Base-by-base conservation (phyloP, 495 filamentous ascomycete genomes). In the Neurospora hispaniola region DNA sequence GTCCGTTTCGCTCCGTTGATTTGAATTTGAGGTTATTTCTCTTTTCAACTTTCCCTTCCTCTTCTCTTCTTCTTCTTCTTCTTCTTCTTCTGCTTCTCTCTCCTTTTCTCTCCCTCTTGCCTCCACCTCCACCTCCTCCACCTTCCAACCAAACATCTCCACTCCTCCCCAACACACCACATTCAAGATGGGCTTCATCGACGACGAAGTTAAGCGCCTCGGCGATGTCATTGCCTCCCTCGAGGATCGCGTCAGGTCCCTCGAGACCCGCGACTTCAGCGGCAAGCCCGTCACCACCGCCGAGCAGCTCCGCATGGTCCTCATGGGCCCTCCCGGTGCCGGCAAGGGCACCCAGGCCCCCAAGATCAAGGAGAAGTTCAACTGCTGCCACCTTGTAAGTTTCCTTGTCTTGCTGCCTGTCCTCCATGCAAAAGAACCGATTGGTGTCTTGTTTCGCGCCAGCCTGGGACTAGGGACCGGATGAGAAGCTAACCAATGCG, bases 311-410 rank as follows among this genome's bases (percentile, higher is more conserved):
- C 89, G 96, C 83, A 96, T 98, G 90, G 93, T 99, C 78, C 85
- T 99, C 76, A 98, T 99, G 88, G 96, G 96, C 16, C 96, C 96
- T 80, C 96, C 96, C 69, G 96, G 96, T 80, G 96, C 96, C 82
- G 96, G 96, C 86, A 99, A 99, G 90, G 96, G 96, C 83, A 99
- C 96, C 69, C 96, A 99, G 81, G 96, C 96, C 39, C 96, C 96
- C 70, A 94, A 90, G 84, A 94, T 99, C 82, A 97, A 97, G 87
- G 96, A 98, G 76, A 96, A 92, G 87, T 99, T 92, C 87, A 92
- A 91, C 78, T 92, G 91, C 83, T 99, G 96, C 83, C 96, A 99
- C 85, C 86, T 99, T 85, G 95, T 97, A 89, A 83, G 90, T 70
- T 20, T n/a, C 3, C 44, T 54, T 23, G 43, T 54, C 20, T 23